Evolutionary conservation across 192 early-diverging fungal genomes (phyloP), one percentile per base, ranked within the genome.

Genomic region (Entophlyctis luteolus): DNA sequence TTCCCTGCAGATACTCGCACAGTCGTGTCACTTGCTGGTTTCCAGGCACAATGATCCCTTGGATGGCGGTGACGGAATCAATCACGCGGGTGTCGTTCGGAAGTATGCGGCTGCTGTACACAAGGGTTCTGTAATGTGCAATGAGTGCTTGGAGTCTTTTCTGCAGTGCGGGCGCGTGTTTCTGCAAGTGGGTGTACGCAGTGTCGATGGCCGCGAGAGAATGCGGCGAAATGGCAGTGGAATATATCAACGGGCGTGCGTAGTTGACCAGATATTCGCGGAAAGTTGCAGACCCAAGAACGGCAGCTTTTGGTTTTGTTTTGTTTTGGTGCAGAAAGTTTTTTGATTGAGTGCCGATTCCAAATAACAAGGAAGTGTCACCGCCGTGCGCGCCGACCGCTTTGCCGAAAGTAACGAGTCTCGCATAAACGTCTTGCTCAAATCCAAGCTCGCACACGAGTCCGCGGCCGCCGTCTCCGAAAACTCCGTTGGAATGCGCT

Each of bases 361-460:
- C n/a, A n/a, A n/a, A n/a, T n/a, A n/a, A n/a, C n/a, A 12, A 57
- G 34, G 4, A 34, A 45, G 23, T 31, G 18, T 34, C 67, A 90
- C 88, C 88, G 77, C 91, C 91, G 68, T 91, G 91, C 25, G 81
- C 79, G 18, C 87, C 90, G 35, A 92, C 70, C 1, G 87, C 88
- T 59, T 93, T 93, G 33, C 91, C 89, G 75, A 93, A 93, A 12
- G 91, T 93, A 66, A 89, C 85, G 0, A 93, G 70, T 32, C 90
- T 77, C 3, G 88, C 90, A 84, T 89, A 91, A 6, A 91, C 77
- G 34, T 77, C 57, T 52, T 67, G 38, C 62, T 91, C 82, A 37
- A 93, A 62, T 12, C 84, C 84, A 12, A 90, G 65, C 25, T 85
- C 74, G 57, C 71, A 76, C 0, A 87, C 87, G 0, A 91, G 71